Evolutionary conservation across 2,329 filamentous ascomycete species (phyloP), one percentile per base, ranked within the genome.

Genomic region (Teratosphaeria pseudoeucalypti): DNA sequence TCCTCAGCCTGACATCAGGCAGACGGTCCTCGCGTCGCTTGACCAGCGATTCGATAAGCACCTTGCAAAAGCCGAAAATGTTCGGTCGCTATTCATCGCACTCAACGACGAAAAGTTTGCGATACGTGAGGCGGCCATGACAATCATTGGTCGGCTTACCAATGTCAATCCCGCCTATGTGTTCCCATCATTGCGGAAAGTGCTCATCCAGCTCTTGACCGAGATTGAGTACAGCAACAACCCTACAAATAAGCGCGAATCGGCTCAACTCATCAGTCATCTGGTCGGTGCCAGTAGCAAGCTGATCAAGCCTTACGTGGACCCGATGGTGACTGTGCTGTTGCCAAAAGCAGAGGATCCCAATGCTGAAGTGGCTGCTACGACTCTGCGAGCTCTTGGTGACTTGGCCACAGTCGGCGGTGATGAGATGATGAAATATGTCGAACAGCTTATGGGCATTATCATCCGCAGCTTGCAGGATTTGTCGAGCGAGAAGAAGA

Each of bases 201-300:
- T 95, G 6, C 83, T 99, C 29, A 92, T 99, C 60, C 95, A 99
- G 74, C 86, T 99, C 73, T 82, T 99, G 62, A 99, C 94, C 0
- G 92, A 96, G 69, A 87, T 99, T 26, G 92, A 96, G 67, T 97
- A 96, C 69, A 95, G 94, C 6, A 95, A 95, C 71, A 94, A 92
- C 57, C 83, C 92, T 7, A 85, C 90, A 54, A 95, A 92, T 74
- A 97, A 97, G 74, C 92, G 97, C 74, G 94, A 99, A 73, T 96
- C 92, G 67, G 92, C 94, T 10, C 92, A 91, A 70, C 79, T 99
- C 2, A 87, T 99, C 63, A 95, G 92, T 66, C 83, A 97, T 59
- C 84, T 99, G 47, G 92, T 97, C 7, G 88, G 91, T 63, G 95
- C 96, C 69, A 92, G 94, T 0, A 92, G 95, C 61, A 88, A 87